Base-by-base conservation (phyloP, 345 rosid species). In the Citrus unshiu region DNA sequence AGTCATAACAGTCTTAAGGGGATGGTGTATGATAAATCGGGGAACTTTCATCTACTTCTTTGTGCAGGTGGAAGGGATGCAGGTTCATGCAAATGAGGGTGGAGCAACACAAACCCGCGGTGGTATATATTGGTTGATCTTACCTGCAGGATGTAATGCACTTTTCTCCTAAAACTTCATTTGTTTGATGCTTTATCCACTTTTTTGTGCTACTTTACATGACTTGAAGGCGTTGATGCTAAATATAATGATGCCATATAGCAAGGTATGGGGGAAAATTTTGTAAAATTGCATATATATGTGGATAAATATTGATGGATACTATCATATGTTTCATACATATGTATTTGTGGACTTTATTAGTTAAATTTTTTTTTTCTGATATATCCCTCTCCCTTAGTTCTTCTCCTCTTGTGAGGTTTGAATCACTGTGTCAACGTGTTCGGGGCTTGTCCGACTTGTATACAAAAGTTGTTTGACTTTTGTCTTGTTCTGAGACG, bases 111-210 rank as follows among this genome's bases (percentile, higher is more conserved):
- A 72, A 80, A 96, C 97, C 8, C 95, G 99, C 24, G 99, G 99
- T 63, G 98, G 99, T 82, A 78, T 90, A 72, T 94, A 94, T 77
- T 94, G 98, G 97, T 65, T 94, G 74, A 96, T 96, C 85, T 89
- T 96, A 77, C 99, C 99, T 64, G 98, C 99, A 54, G 99, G 99
- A 90, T 96, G 99, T 96, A 94, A 91, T 76, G 69, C 70, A 35
- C 78, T 79, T 29, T 37, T 39, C 30, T 77, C 59, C 58, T 12
- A 82, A 40, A 81, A 34, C 77, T 77, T 74, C 49, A 56, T 62
- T 66, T 70, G 54, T 49, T 70, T 70, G 3, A 46, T 40, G 29
- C 49, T 46, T 19, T 39, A 49, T 54, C 35, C 37, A 34, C 19
- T 2, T 66, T 64, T 75, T 24, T 21, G 46, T 40, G 29, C 40